These are phyloP conservation scores for Umbellularia californica DNA, from an alignment of 164 flowering plant species.

Conservation along the genomic window DNA sequence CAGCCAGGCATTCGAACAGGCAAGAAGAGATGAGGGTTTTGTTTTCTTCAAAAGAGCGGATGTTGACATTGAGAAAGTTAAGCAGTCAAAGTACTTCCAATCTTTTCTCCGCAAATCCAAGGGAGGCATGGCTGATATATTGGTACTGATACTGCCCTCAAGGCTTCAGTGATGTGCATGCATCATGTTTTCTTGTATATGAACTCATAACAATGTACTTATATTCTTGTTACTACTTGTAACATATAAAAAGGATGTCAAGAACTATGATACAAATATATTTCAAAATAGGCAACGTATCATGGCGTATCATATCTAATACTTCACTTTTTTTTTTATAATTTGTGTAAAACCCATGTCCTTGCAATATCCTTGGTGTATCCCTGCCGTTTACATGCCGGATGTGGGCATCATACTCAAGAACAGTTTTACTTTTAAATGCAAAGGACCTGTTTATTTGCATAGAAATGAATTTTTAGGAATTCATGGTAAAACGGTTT, in stretches of 20 bases:
- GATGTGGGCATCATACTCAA: too few species aligned
- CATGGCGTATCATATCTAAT: too few species aligned
- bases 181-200: not conserved
- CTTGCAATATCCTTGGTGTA: too few species aligned
- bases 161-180: not conserved
- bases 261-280: not conserved
- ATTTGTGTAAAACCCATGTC: too few species aligned
- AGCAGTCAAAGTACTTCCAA: conserved; percentile 61
- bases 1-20: conserved; percentile 78
- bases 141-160: conserved; percentile 27
- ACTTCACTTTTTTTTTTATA: too few species aligned
- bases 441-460: too few species aligned
- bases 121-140: conserved; percentile 18
- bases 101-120: conserved; percentile 38
- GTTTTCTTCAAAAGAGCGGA: conserved; percentile 47
- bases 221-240: not conserved
- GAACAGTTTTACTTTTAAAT: too few species aligned
- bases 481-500: too few species aligned
- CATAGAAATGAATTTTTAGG: too few species aligned
- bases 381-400: too few species aligned
- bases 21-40: conserved; percentile 43
- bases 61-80: conserved; percentile 64
- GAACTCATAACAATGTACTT: not conserved
- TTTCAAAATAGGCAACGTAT: too few species aligned
- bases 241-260: not conserved